These are phyloP conservation scores for Vitis vinifera DNA, from an alignment of 164 flowering plant species.

Conservation along the genomic window ASM3070453v1 NC_081808.1:2103001-2103500, in stretches of 20 bases:
- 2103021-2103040: constrained; percentile 47
- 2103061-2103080: constrained; percentile 35
- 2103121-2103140: constrained; percentile 77
- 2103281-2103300: constrained; percentile 83
- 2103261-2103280: constrained; percentile 97
- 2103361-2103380: constrained; percentile 86
- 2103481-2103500: constrained; percentile 64
- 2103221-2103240: constrained; percentile 81
- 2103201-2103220: constrained; percentile 79
- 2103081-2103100: constrained; percentile 68
- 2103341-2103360: constrained; percentile 97
- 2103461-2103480: constrained; percentile 90
- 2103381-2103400: constrained; percentile 89
- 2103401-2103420: constrained; percentile 95
- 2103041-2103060: constrained; percentile 54
- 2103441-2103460: constrained; percentile 88
- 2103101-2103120: constrained; percentile 62
- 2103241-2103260: constrained; percentile 87
- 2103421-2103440: constrained; percentile 93
- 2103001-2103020: neutral
- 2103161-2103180: constrained; percentile 65
- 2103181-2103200: constrained; percentile 57
- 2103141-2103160: constrained; percentile 77
- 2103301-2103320: constrained; percentile 75
- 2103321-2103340: constrained; percentile 92